Percentiles rank a stretch among this genome's conserved stretches.
Evolutionary conservation across 179 eudicot species (phyloP).

Genomic region (Carnegiea gigantea): DNA sequence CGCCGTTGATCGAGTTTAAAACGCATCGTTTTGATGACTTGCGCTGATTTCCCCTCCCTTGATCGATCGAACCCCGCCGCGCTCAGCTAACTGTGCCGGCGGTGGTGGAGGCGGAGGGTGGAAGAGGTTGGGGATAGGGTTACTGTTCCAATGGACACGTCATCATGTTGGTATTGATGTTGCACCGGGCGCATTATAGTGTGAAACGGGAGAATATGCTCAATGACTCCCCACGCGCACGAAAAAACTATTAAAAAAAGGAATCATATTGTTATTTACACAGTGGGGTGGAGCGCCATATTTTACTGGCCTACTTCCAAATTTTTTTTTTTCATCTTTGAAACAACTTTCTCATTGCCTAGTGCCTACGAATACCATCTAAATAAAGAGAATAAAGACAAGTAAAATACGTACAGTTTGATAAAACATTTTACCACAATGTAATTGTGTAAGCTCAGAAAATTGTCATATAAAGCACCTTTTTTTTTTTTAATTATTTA

Average conservation of each 20-base stretch:
- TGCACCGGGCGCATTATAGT: slow-evolving; percentile 3
- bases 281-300: slow-evolving; percentile 36
- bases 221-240: slow-evolving; percentile 11
- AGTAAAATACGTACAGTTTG: no score
- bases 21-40: slow-evolving; percentile 14
- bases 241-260: neutral
- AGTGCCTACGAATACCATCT: no score
- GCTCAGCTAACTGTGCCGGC: neutral
- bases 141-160: slow-evolving; percentile 19
- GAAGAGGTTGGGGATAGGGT: neutral
- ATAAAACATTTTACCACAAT: no score
- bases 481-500: no score
- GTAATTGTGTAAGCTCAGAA: no score
- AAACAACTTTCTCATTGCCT: no score
- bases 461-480: no score
- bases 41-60: neutral
- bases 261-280: no score
- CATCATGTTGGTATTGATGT: neutral
- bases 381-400: no score
- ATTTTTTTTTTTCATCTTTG: neutral
- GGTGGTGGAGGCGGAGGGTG: neutral
- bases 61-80: slow-evolving; percentile 5
- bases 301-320: neutral
- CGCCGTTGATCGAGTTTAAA: slow-evolving; percentile 13
- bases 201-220: slow-evolving; percentile 5